A percentile compares a stretch with the other conserved stretches of the same genome.
Evolutionary conservation across 108 stramenopile species (phyloP).

Genomic region (Skeletonema grethae): DNA sequence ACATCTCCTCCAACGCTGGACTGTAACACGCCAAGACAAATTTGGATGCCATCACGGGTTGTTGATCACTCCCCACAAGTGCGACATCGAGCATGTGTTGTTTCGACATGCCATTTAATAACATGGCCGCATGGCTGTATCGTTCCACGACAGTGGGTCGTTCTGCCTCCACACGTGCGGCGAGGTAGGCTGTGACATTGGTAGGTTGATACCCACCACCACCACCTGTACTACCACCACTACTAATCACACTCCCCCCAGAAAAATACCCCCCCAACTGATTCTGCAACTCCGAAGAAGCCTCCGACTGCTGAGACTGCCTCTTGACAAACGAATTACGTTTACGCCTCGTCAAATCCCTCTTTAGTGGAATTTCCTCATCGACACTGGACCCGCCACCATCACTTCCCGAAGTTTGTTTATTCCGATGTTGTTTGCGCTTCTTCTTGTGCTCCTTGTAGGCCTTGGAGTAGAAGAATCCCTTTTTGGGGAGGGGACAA

Average conservation of each 20-base stretch:
- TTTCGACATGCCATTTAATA: conserved; percentile 20
- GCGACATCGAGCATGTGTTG: conserved; percentile 51
- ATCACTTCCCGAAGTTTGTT: neutral
- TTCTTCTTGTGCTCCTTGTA: conserved; percentile 20
- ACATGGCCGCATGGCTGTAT: conserved; percentile 16
- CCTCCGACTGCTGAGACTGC: neutral
- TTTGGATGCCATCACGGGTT: conserved; percentile 42
- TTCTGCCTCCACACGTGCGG: conserved; percentile 27
- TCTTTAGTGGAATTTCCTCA: conserved; percentile 7
- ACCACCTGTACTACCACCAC: too few species aligned
- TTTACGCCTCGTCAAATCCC: conserved; percentile 13
- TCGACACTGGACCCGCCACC: neutral
- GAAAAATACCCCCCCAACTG: neutral
- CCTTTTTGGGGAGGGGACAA: conserved; percentile 13
- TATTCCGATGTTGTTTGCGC: neutral
- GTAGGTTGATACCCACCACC: neutral
- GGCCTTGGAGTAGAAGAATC: conserved; percentile 20
- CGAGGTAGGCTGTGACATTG: conserved; percentile 26
- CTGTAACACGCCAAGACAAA: conserved; percentile 58
- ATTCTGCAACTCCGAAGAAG: neutral
- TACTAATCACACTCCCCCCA: too few species aligned
- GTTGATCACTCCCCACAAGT: conserved; percentile 48
- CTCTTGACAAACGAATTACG: conserved; percentile 8
- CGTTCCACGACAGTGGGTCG: conserved; percentile 9
- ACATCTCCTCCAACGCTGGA: conserved; percentile 51